These are phyloP conservation scores for Fusarium acutatum DNA, from an alignment of 2,329 filamentous ascomycete genomes.

Conservation along the genomic window DNA sequence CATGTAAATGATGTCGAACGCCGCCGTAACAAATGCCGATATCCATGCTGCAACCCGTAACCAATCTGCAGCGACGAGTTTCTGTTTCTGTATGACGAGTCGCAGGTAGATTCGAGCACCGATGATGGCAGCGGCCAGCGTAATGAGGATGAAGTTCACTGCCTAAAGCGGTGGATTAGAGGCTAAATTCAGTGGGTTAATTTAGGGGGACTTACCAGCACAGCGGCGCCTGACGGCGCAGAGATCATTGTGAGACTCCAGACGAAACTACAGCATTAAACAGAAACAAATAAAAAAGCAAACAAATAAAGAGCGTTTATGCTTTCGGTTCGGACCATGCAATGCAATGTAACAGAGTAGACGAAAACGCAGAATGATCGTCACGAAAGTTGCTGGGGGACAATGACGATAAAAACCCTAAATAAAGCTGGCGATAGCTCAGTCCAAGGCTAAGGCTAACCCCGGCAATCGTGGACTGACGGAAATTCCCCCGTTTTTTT, in stretches of 20 bases:
- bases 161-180: neutral
- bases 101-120: slow-evolving; percentile 26
- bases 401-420: neutral
- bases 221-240: slow-evolving; percentile 11
- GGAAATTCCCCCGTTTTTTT: neutral
- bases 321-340: neutral
- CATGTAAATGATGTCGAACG: slow-evolving; percentile 5
- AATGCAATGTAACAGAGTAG: neutral
- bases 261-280: neutral
- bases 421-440: neutral
- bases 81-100: slow-evolving; percentile 20
- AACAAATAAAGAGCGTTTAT: neutral
- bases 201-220: neutral
- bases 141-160: neutral
- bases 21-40: neutral
- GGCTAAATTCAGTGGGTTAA: neutral
- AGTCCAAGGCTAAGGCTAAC: neutral
- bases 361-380: neutral
- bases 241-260: neutral
- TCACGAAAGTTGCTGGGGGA: neutral
- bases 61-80: slow-evolving; percentile 8
- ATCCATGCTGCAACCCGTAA: slow-evolving; percentile 15
- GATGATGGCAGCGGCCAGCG: neutral
- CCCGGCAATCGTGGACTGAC: neutral
- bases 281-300: neutral